These are phyloP conservation scores for Microdochium bolleyi DNA, from an alignment of 2,329 filamentous ascomycete genomes.

Conservation along the genomic window DNA sequence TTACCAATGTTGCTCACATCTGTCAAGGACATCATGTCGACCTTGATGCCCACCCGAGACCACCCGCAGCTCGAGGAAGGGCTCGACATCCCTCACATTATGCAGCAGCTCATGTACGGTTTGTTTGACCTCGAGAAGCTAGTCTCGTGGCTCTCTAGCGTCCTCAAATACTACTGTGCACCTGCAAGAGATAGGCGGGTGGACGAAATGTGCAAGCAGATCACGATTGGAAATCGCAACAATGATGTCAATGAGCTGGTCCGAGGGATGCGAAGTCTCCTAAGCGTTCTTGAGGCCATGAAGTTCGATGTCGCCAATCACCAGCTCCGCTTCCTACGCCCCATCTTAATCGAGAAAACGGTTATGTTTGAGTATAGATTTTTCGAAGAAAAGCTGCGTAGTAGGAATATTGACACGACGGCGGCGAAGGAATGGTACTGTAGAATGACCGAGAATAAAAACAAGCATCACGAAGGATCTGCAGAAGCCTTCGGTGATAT, in stretches of 20 bases:
- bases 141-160: conserved; percentile 71
- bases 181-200: conserved; percentile 91
- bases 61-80: conserved; percentile 74
- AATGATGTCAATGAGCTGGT: conserved; percentile 67
- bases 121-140: conserved; percentile 79
- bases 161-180: conserved; percentile 90
- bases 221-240: conserved; percentile 65
- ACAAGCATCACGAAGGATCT: conserved; percentile 20
- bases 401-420: conserved; percentile 50
- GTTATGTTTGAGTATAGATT: conserved; percentile 85
- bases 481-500: conserved; percentile 46
- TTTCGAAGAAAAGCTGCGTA: conserved; percentile 67
- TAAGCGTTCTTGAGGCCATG: conserved; percentile 89
- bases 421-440: conserved; percentile 59
- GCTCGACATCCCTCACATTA: conserved; percentile 76
- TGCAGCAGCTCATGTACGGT: conserved; percentile 85
- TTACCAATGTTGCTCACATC: conserved; percentile 73
- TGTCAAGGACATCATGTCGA: conserved; percentile 81
- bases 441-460: conserved; percentile 31
- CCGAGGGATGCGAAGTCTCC: conserved; percentile 68
- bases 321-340: conserved; percentile 82
- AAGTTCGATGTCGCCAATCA: conserved; percentile 97
- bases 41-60: conserved; percentile 79
- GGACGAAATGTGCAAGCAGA: conserved; percentile 77
- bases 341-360: conserved; percentile 82